These are phyloP conservation scores for Yarrowia yakushimensis DNA, from an alignment of 805 yeast genomes.

Conservation along the genomic window DNA sequence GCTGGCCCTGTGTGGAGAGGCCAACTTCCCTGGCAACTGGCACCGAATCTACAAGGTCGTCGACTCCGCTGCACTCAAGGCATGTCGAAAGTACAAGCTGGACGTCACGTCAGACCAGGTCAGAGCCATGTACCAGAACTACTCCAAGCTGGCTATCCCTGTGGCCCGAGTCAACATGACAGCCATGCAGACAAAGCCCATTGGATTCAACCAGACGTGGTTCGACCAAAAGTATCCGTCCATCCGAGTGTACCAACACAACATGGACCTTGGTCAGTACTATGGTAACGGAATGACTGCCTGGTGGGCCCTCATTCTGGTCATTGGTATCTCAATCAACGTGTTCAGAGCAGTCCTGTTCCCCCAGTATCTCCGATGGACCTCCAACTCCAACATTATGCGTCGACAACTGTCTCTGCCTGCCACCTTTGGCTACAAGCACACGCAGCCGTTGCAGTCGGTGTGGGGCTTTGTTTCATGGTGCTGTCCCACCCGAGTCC, in stretches of 20 bases:
- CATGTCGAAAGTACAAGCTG: neutral
- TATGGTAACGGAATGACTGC: slow-evolving; percentile 34
- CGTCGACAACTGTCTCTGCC: slow-evolving; percentile 38
- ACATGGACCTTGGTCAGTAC: slow-evolving; percentile 6
- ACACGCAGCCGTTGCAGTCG: slow-evolving; percentile 35
- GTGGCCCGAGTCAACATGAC: neutral
- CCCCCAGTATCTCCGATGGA: slow-evolving; percentile 11
- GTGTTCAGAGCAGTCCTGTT: slow-evolving; percentile 27
- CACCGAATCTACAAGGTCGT: slow-evolving; percentile 7
- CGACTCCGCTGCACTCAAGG: neutral
- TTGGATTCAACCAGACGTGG: slow-evolving; percentile 6
- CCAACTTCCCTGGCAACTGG: neutral
- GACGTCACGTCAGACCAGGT: neutral
- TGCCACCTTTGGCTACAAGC: slow-evolving; percentile 35
- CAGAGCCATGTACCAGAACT: neutral
- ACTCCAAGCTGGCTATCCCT: neutral
- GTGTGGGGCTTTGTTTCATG: slow-evolving; percentile 26
- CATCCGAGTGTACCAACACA: neutral
- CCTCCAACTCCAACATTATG: slow-evolving; percentile 26
- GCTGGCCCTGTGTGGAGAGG: slow-evolving; percentile 1
- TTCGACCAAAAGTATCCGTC: neutral
- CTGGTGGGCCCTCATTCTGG: slow-evolving; percentile 36
- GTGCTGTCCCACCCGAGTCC: slow-evolving; percentile 43
- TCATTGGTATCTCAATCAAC: slow-evolving; percentile 31
- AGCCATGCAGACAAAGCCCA: slow-evolving; percentile 1